Base-by-base conservation (phyloP, 345 rosid genomes). In the Isatis tinctoria region DNA sequence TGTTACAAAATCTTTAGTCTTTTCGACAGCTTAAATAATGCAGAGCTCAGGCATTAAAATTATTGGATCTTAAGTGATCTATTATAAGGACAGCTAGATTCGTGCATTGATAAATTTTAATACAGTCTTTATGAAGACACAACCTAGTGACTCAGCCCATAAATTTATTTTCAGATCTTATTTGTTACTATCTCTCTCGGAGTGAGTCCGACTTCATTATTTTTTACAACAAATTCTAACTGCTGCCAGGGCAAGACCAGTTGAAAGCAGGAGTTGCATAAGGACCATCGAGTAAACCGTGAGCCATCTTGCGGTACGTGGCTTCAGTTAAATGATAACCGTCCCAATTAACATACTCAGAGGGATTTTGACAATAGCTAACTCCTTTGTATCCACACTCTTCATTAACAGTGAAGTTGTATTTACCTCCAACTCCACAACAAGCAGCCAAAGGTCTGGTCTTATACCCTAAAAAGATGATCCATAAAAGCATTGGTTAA, bases 341-440 rank as follows among this genome's bases (percentile, higher is more conserved):
- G 32, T 85, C 88, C 86, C 90, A 86, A 52, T 74, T 84, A 9
- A 81, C 76, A 74, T 54, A 72, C 17, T 68, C 73, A 1, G 74
- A 77, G 6, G 86, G 86, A 12, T 82, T 61, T 18, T 75, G 65
- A 43, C 90, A 80, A 47, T 32, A 36, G 28, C 32, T 66, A 14
- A 63, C 66, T 8, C 59, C 26, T 40, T 30, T 63, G 17, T 58
- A 17, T 27, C 83, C 87, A 75, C 85, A 79, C 13, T 33, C 47
- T 6, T 4, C 6, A 2, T 37, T 53, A n/a, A 60, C 10, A 58
- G 76, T 79, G 45, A 69, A 83, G 70, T 86, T 86, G 74, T 86
- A 83, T 13, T 65, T 10, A 22, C 87, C 87, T 69, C 79, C 86
- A 1, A 48, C 64, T 60, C 86, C 85, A 62, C 86, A 85, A 30